Conservation (phyloP, 2,329 filamentous ascomycete species). For the Claviceps citrina region DNA sequence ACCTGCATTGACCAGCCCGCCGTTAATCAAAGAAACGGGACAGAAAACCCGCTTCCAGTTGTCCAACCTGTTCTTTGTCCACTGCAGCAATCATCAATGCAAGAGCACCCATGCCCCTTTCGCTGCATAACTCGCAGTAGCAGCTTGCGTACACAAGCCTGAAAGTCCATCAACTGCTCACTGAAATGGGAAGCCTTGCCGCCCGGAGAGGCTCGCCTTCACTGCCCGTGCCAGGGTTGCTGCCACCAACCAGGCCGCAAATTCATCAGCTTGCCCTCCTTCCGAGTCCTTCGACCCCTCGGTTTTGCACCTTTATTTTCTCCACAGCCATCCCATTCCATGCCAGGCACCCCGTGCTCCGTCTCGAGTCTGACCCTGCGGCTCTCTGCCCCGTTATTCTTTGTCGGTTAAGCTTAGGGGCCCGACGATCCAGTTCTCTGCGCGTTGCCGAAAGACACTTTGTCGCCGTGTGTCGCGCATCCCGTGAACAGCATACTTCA, state of each 20-base stretch:
- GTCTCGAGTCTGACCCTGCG: background rate
- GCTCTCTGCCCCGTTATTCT: background rate
- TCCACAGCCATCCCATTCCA: slow-evolving; percentile 1
- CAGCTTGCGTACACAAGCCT: no score
- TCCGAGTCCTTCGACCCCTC: background rate
- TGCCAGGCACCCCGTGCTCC: background rate
- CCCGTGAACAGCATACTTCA: background rate
- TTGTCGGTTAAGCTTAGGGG: no score
- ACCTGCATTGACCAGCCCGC: background rate
- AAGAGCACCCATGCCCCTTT: background rate
- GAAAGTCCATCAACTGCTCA: background rate
- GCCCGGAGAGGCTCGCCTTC: background rate
- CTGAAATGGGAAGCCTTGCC: background rate
- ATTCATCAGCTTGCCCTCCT: background rate
- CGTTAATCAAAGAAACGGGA: no score
- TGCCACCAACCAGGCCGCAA: background rate
- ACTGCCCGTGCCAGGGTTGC: background rate
- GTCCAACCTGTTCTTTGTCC: background rate
- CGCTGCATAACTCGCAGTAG: no score
- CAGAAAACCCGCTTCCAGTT: no score
- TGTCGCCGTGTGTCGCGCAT: background rate
- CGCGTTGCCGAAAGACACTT: background rate
- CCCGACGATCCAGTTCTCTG: background rate
- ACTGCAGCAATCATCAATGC: background rate
- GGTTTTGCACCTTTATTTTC: slow-evolving; percentile 1